Conservation (phyloP, 495 filamentous ascomycete species). For the Glonium stellatum region DNA sequence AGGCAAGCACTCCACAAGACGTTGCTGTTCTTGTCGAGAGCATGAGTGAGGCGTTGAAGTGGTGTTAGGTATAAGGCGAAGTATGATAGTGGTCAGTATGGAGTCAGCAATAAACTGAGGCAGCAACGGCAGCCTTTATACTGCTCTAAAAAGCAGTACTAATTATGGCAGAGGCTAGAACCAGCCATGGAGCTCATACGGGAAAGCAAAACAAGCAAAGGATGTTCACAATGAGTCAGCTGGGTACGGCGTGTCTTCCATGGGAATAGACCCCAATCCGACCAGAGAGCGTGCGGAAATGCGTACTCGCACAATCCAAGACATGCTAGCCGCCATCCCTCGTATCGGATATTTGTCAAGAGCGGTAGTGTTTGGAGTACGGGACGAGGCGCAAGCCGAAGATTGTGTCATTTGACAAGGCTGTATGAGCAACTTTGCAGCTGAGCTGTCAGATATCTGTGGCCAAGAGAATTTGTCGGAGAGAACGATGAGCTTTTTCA, state of each 20-base stretch:
- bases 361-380: not conserved
- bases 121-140: not conserved
- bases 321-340: not conserved
- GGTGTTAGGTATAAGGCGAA: not conserved
- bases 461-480: not conserved
- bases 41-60: not conserved
- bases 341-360: not conserved
- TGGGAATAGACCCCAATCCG: no score
- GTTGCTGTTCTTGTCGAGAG: conserved; percentile 20
- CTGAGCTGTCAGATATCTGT: not conserved
- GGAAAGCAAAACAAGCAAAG: not conserved
- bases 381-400: not conserved
- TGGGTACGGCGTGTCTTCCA: no score
- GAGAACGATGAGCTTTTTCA: not conserved
- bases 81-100: not conserved
- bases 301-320: not conserved
- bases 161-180: not conserved
- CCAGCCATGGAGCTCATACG: not conserved
- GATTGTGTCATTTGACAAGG: not conserved
- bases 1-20: conserved; percentile 12
- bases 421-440: not conserved
- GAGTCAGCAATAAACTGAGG: not conserved
- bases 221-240: no score
- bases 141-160: not conserved
- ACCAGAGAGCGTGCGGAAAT: no score